Percentiles rank a stretch among this genome's conserved stretches.
Conservation (phyloP, 164 flowering plant genomes). For the Magnolia changhungtana region DNA sequence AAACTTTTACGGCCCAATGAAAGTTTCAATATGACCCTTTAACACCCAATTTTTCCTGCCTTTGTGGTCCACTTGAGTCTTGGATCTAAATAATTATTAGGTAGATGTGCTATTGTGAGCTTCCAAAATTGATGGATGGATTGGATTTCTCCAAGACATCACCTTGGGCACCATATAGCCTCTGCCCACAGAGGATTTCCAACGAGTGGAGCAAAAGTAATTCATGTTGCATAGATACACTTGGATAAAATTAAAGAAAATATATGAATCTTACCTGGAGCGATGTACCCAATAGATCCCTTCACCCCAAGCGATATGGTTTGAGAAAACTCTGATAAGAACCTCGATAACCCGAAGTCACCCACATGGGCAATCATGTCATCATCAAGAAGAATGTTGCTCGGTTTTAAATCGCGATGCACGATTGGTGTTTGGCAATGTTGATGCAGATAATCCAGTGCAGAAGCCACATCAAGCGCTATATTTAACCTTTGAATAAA, state of each 20-base stretch:
- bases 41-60: too few species aligned
- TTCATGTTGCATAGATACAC: neutral
- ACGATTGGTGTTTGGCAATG: neutral
- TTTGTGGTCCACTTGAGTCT: too few species aligned
- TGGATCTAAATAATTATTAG: too few species aligned
- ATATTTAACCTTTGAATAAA: neutral
- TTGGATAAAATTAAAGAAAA: neutral
- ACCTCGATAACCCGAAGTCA: constrained; percentile 3
- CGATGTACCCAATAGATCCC: neutral
- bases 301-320: neutral
- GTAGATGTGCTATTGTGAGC: too few species aligned
- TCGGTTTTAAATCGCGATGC: constrained; percentile 5
- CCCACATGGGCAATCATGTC: constrained; percentile 5
- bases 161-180: too few species aligned
- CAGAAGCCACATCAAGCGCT: constrained; percentile 1
- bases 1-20: too few species aligned
- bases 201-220: too few species aligned
- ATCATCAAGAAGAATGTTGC: neutral
- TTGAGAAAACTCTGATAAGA: neutral
- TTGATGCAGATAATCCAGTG: neutral
- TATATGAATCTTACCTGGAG: constrained; percentile 3
- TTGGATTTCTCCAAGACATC: too few species aligned
- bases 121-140: too few species aligned
- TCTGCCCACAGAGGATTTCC: too few species aligned
- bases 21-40: too few species aligned